phyloP scores from a whole-genome alignment of 1,284 basidiomycete genomes.

The Boletus sp. region DNA sequence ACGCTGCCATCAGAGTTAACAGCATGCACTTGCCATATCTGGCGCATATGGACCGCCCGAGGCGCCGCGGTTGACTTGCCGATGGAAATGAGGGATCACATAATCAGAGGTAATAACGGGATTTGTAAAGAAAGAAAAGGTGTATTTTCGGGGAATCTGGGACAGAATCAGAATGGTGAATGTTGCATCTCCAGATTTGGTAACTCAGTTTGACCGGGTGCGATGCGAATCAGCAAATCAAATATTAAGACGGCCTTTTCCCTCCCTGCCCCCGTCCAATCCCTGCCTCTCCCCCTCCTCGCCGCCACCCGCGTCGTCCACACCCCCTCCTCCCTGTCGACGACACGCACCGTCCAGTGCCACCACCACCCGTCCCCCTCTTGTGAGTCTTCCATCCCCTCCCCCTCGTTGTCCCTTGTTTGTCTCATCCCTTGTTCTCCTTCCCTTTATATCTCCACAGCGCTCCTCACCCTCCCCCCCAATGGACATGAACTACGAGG shows the following conservation, averaged over 20 bases:
- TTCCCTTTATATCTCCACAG: constrained; percentile 14
- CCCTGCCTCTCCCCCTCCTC: constrained; percentile 15
- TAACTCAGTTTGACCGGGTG: constrained; percentile 22
- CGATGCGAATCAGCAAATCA: constrained; percentile 37
- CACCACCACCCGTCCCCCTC: no score
- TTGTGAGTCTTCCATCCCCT: constrained; percentile 15
- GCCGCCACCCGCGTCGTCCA: constrained; percentile 10
- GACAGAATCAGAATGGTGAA: constrained; percentile 14
- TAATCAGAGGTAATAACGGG: constrained; percentile 34
- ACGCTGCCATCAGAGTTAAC: constrained; percentile 23
- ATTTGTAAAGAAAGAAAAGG: constrained; percentile 29
- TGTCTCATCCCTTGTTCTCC: constrained; percentile 18
- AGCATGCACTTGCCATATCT: constrained; percentile 24
- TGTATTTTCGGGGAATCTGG: constrained; percentile 30
- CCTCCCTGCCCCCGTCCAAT: constrained; percentile 21
- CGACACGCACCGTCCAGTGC: no score
- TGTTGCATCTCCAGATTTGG: constrained; percentile 14
- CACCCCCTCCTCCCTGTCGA: not conserved
- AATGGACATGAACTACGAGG: constrained; percentile 53
- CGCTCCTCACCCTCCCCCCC: not conserved
- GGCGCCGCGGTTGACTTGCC: constrained; percentile 32
- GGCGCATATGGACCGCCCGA: constrained; percentile 22
- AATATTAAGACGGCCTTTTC: constrained; percentile 37
- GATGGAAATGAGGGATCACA: constrained; percentile 26
- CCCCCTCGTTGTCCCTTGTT: constrained; percentile 7